Evolutionary conservation across 2,329 filamentous ascomycete species (phyloP), one percentile per base, ranked within the genome.

Genomic region (Monosporascus sp.): DNA sequence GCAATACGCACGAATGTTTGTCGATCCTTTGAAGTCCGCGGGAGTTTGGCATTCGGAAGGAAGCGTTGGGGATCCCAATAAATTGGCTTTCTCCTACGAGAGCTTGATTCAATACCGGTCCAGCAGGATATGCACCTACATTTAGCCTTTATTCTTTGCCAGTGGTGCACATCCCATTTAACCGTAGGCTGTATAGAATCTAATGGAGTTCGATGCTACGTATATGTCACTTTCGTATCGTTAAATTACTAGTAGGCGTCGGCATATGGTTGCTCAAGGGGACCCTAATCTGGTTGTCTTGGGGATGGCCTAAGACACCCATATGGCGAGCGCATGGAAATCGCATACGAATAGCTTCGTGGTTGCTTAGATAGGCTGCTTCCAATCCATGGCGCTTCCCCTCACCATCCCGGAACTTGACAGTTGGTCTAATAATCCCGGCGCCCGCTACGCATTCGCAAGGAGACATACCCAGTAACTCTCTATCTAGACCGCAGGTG

Each of bases 161-260:
- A 25, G 36, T 47, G 14, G 34, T 42, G 49, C 20, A 42, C 6
- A 34, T 14, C 48, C 49, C 31, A 57, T 49, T 54, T 54, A 57
- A 34, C 52, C 52, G 51, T 36, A 57, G 55, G 50, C 55, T 57
- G 47, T 57, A 57, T 54, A 36, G 15, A 36, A 53, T 48, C 3
- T 39, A 56, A 48, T 37, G 24, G 37, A 37, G 17, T 44, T 34
- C 17, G 36, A 31, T 39, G n/a, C 36, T 45, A 52, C 53, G 51
- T 51, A 50, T 54, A 34, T 49, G 8, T 9, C 31, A 17, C 36
- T 41, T 15, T 46, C 31, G 31, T 11, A 14, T 14, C 5, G 3
- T 14, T 5, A 34, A 14, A 34, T 5, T 5, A 11, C 11, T 14
- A 3, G 11, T 5, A 14, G 4, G 11, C 5, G 3, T 34, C 31